Conservation (phyloP, 805 yeast species). For the Maudiozyma pseudohumilis region DNA sequence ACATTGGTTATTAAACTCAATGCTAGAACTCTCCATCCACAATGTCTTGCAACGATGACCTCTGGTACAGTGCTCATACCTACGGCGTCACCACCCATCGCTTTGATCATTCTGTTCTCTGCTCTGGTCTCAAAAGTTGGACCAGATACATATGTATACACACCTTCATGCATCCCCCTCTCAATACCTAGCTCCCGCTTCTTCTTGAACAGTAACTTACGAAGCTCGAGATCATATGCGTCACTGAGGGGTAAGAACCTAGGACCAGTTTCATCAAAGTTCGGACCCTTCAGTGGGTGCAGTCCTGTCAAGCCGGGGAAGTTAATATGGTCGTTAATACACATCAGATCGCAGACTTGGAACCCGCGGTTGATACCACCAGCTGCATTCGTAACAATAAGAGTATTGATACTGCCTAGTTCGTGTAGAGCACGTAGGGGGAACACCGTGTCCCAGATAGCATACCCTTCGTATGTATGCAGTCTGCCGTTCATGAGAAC, state of each 20-base stretch:
- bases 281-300: slow-evolving; percentile 84
- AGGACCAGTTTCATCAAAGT: slow-evolving; percentile 70
- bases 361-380: slow-evolving; percentile 69
- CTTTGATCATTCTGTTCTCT: slow-evolving; percentile 66
- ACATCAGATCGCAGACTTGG: slow-evolving; percentile 84
- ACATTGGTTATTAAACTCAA: slow-evolving; percentile 78
- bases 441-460: slow-evolving; percentile 71
- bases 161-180: slow-evolving; percentile 76
- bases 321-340: slow-evolving; percentile 80
- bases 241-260: slow-evolving; percentile 83
- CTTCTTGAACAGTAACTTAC: slow-evolving; percentile 49
- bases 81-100: slow-evolving; percentile 83
- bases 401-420: slow-evolving; percentile 44
- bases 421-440: slow-evolving; percentile 69
- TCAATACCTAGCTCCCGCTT: slow-evolving; percentile 39
- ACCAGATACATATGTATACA: slow-evolving; percentile 77
- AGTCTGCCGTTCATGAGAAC: slow-evolving; percentile 90
- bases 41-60: slow-evolving; percentile 84
- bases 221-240: slow-evolving; percentile 70
- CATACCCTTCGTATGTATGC: slow-evolving; percentile 87
- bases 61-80: slow-evolving; percentile 99
- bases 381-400: slow-evolving; percentile 92
- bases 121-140: slow-evolving; percentile 93
- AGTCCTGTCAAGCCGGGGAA: slow-evolving; percentile 84
- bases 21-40: slow-evolving; percentile 74